These are phyloP conservation scores for Chrysoporthe cubensis DNA, from an alignment of 2,329 filamentous ascomycete genomes.

Conservation along the genomic window DNA sequence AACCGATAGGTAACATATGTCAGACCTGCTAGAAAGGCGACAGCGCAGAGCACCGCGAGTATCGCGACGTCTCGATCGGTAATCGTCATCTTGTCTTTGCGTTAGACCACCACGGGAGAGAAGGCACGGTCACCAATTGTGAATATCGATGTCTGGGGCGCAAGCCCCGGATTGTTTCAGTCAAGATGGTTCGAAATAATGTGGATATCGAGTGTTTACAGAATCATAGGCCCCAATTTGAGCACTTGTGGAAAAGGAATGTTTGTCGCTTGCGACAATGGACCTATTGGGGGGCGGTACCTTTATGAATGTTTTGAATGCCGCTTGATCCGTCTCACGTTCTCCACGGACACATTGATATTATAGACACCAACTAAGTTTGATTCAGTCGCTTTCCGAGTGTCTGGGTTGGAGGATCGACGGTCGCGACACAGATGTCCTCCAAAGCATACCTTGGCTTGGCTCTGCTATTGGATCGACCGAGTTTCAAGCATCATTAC, in stretches of 20 bases:
- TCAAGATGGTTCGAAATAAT: too few species aligned
- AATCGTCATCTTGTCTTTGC: neutral
- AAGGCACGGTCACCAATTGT: too few species aligned
- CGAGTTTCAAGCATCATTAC: conserved; percentile 4
- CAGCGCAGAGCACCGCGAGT: conserved; percentile 6
- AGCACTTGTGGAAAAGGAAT: too few species aligned
- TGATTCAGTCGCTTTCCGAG: neutral
- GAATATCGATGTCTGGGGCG: neutral
- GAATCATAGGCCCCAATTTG: too few species aligned
- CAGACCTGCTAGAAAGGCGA: neutral
- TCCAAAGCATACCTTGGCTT: conserved; percentile 4
- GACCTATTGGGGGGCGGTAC: too few species aligned
- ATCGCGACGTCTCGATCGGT: neutral
- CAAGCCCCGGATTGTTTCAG: too few species aligned
- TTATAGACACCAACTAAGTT: neutral
- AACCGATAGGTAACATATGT: neutral
- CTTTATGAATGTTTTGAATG: too few species aligned
- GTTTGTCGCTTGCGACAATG: too few species aligned
- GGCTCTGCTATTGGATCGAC: conserved; percentile 4
- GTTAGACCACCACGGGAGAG: neutral
- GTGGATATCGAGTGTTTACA: too few species aligned
- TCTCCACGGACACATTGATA: neutral
- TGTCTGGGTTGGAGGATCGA: conserved; percentile 3
- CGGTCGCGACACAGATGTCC: neutral
- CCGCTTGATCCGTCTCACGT: neutral